Evolutionary conservation across 1,139 yeast genomes (phyloP), one percentile per base, ranked within the genome.

Genomic region (Debaryomyces fabryi): DNA sequence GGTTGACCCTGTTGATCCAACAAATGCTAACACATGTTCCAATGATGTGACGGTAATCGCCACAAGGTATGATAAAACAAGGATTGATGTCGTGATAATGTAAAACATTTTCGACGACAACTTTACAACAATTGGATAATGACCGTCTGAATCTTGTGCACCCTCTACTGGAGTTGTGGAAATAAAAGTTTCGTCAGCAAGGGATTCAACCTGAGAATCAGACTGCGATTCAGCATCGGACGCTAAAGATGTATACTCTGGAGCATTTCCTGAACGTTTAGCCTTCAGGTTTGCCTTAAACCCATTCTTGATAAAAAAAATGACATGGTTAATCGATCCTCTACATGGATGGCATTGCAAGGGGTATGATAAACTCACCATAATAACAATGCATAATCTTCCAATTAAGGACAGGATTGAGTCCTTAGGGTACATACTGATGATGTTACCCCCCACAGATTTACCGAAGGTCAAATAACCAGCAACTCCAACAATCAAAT

Each of bases 1-100:
- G 0, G 97, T 91, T 2, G 96, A 89, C 0, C 98, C 98, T 0
- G 97, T 92, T 2, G 96, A 86, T 2, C 98, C 98, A 5, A 92
- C 97, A 67, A 92, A 83, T 4, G 97, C 96, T 52, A 92, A 75
- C 34, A 93, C 96, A 49, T 83, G 85, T 45, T 91, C 97, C 56
- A 92, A 78, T 0, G 96, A 89, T 1, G 79, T 76, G 6, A 92
- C 95, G 1, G 85, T 69, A 34, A 87, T 75, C 0, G 98, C 96
- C n/a, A 89, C 79, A 16, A 82, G 53, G 60, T 87, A 90, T 25
- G 96, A 83, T 23, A 76, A 64, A 0, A 79, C 43, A 25, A 92
- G 79, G 36, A 92, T 85, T 0, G 72, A 56, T 0, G 85, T 60
- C 0, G 98, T 92, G 47, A 91, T 81, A n/a, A 76, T 58, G 49